Evolutionary conservation across 2,329 filamentous ascomycete genomes (phyloP).

Genomic region (Phialemonium atrogriseum): DNA sequence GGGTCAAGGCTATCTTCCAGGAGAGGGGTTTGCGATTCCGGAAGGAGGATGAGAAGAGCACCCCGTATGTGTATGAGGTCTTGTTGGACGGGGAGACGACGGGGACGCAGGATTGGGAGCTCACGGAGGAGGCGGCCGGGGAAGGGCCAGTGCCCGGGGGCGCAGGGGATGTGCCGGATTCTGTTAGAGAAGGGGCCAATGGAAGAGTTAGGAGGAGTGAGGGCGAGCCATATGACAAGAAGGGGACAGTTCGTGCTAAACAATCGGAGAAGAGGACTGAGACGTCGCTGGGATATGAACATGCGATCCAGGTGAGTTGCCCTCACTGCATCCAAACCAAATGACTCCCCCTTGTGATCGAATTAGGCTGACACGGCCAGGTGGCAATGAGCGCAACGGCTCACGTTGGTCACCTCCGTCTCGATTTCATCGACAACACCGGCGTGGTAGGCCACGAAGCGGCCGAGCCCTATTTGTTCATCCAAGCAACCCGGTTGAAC

Average conservation of each 20-base stretch:
- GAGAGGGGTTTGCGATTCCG: slow-evolving; percentile 30
- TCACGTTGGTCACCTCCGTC: slow-evolving; percentile 30
- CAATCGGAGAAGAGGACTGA: too few relatives aligned
- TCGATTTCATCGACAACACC: slow-evolving; percentile 24
- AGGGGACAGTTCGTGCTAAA: too few relatives aligned
- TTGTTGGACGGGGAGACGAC: slow-evolving; percentile 27
- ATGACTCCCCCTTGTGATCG: too few relatives aligned
- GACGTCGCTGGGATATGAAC: slow-evolving; percentile 4
- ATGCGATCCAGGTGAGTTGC: slow-evolving; percentile 6
- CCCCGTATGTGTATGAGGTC: slow-evolving; percentile 37
- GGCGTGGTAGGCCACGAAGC: slow-evolving; percentile 4
- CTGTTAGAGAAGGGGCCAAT: slow-evolving; percentile 27
- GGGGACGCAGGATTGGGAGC: slow-evolving; percentile 23
- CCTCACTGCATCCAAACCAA: slow-evolving; percentile 17
- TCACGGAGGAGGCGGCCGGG: too few relatives aligned
- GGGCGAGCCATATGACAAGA: too few relatives aligned
- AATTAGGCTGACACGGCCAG: too few relatives aligned
- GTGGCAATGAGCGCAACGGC: slow-evolving; percentile 31
- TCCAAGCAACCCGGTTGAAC: slow-evolving; percentile 35
- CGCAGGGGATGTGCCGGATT: slow-evolving; percentile 26
- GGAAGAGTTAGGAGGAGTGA: slow-evolving; percentile 24
- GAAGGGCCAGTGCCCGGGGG: slow-evolving; percentile 31
- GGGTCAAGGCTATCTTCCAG: slow-evolving; percentile 26
- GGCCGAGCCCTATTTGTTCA: slow-evolving; percentile 26
- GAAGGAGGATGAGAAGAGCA: slow-evolving; percentile 33